Base-by-base conservation (phyloP, 306 rosid genomes). In the Rosa persica region DNA sequence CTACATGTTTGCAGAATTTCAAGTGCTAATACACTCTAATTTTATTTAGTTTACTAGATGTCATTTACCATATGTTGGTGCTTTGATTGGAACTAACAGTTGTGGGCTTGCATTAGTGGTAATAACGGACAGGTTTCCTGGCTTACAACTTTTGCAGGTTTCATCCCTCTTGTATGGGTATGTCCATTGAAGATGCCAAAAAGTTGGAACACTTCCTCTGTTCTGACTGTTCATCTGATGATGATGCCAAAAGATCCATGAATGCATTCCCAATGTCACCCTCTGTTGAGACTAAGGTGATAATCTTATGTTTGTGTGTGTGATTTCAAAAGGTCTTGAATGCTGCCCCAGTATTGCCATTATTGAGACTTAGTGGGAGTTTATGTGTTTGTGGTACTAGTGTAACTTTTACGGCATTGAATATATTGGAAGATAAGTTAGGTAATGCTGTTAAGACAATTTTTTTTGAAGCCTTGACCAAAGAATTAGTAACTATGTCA, bases 151-250 rank as follows among this genome's bases (percentile, higher is more conserved):
- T 65, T 83, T 79, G 76, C 85, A 88, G 92, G 92, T 88, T 85
- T 78, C 92, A 86, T 88, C 92, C 92, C 39, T 88, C 92, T 65
- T 88, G 92, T 77, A 85, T 88, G 89, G 88, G 88, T 68, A 88
- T 88, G 92, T 74, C 89, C 79, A 88, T 88, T 78, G 92, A 88
- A 84, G 92, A 88, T 36, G 89, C 92, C 20, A 88, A 88, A 62
- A 85, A 88, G 79, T 84, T 86, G 89, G 92, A 88, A 22, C 86
- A 81, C 69, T 88, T 88, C 67, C 61, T 86, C 55, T 88, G 92
- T 72, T 84, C 92, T 12, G 89, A 86, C 42, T 88, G 92, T 77
- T 81, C 89, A 6, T 86, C 92, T 8, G 92, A 86, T 36, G 89
- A 84, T 66, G 92, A 86, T 58, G 85, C 87, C 5, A 88, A 88